Evolutionary conservation across 768 basidiomycete genomes (phyloP).

Genomic region (Tulasnella calospora): DNA sequence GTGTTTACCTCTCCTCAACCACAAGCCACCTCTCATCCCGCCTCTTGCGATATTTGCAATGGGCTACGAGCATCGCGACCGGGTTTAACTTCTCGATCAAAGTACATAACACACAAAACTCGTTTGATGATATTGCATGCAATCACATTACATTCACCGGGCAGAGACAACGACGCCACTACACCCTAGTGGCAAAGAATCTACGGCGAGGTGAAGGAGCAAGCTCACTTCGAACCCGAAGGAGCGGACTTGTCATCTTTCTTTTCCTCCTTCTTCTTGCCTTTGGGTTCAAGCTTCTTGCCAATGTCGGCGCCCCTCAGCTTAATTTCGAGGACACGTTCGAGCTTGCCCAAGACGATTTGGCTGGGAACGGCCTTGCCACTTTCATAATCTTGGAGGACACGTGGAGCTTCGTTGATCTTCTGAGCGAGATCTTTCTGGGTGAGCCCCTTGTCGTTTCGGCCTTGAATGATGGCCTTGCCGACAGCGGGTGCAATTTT

Average conservation of each 20-base stretch:
- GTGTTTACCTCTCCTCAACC: too few relatives aligned
- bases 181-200: neutral
- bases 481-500: slow-evolving; percentile 71
- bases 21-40: neutral
- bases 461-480: slow-evolving; percentile 76
- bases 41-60: neutral
- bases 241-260: slow-evolving; percentile 6
- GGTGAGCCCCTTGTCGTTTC: slow-evolving; percentile 69
- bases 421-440: slow-evolving; percentile 92
- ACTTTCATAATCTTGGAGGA: slow-evolving; percentile 84
- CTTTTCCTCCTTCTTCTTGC: slow-evolving; percentile 25
- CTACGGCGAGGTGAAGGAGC: slow-evolving; percentile 13
- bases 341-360: slow-evolving; percentile 83
- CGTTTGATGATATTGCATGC: neutral
- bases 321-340: slow-evolving; percentile 79
- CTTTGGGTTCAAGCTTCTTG: slow-evolving; percentile 70
- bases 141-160: neutral
- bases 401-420: slow-evolving; percentile 87
- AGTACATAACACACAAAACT: neutral
- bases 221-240: slow-evolving; percentile 20
- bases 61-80: neutral
- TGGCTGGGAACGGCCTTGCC: slow-evolving; percentile 82
- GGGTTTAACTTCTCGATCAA: neutral
- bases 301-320: slow-evolving; percentile 83
- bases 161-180: neutral